Conservation (phyloP, 1,139 yeast genomes). For the Pichia sp. region DNA sequence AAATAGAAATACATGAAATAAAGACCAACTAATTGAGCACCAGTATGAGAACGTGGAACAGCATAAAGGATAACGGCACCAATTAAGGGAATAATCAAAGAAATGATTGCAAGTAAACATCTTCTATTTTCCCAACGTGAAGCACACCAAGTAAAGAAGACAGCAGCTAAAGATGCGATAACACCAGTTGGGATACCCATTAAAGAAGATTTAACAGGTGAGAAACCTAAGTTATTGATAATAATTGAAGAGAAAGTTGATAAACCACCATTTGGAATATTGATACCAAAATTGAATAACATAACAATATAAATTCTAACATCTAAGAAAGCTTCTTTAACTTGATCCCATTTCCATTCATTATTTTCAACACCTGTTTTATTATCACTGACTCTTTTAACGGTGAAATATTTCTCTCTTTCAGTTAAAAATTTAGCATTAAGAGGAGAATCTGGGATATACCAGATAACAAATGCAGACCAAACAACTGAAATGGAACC, state of each 20-base stretch:
- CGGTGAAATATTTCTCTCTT: conserved; percentile 31
- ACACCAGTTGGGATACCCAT: conserved; percentile 36
- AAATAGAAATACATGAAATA: conserved; percentile 18
- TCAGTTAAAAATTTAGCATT: conserved; percentile 39
- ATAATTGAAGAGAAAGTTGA: conserved; percentile 33
- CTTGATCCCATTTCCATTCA: conserved; percentile 22
- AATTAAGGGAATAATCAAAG: conserved; percentile 7
- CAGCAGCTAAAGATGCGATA: neutral
- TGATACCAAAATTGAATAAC: conserved; percentile 25
- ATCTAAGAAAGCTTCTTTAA: conserved; percentile 18
- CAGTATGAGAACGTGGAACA: conserved; percentile 24
- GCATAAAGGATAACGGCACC: conserved; percentile 19
- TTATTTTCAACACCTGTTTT: conserved; percentile 37
- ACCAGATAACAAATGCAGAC: conserved; percentile 39
- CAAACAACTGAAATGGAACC: conserved; percentile 46
- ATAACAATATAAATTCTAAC: conserved; percentile 26
- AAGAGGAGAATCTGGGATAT: conserved; percentile 50
- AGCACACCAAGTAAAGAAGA: conserved; percentile 26
- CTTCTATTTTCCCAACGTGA: conserved; percentile 31
- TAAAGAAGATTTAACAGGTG: conserved; percentile 34
- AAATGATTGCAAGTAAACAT: neutral
- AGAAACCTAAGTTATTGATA: conserved; percentile 37
- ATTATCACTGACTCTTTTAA: conserved; percentile 30
- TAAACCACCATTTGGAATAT: conserved; percentile 34
- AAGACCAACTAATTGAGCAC: conserved; percentile 39